A percentile compares a stretch with the other conserved stretches of the same genome.
Conservation (phyloP, 805 yeast genomes). For the Metschnikowia peoriensis region DNA sequence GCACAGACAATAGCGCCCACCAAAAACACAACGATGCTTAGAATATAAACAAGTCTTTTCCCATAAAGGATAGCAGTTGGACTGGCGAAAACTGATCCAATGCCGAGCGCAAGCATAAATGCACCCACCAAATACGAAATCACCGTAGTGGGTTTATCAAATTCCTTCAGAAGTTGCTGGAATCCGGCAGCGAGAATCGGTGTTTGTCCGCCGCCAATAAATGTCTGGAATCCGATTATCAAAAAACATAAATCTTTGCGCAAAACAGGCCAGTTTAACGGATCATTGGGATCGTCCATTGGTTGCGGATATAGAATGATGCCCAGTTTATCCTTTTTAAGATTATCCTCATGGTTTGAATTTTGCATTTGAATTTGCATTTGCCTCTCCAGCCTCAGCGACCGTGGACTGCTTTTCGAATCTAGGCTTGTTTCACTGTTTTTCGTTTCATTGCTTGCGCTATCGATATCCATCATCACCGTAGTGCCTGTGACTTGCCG, state of each 20-base stretch:
- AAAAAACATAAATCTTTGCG: conserved; percentile 52
- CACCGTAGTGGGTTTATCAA: conserved; percentile 38
- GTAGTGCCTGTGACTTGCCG: conserved; percentile 51
- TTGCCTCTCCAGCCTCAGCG: too few relatives aligned
- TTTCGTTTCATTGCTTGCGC: background rate
- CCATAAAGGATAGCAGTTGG: conserved; percentile 59
- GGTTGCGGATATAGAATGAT: conserved; percentile 61
- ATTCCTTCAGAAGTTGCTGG: conserved; percentile 40
- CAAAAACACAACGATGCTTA: conserved; percentile 47
- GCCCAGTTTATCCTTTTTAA: conserved; percentile 49
- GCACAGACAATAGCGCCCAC: conserved; percentile 58
- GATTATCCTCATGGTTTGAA: conserved; percentile 7
- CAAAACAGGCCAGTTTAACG: conserved; percentile 65
- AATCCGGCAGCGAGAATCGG: conserved; percentile 61
- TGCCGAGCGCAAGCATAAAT: conserved; percentile 55
- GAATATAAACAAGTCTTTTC: conserved; percentile 53
- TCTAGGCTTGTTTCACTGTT: conserved; percentile 3
- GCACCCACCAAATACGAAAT: conserved; percentile 57
- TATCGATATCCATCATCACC: conserved; percentile 31
- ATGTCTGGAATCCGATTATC: conserved; percentile 55
- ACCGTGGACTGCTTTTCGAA: background rate
- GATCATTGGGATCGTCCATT: conserved; percentile 60
- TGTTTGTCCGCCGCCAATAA: conserved; percentile 62
- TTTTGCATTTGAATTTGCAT: background rate
- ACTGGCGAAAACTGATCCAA: conserved; percentile 57